Evolutionary conservation across 345 rosid genomes (phyloP).

Genomic region (Euphorbia lathyris): DNA sequence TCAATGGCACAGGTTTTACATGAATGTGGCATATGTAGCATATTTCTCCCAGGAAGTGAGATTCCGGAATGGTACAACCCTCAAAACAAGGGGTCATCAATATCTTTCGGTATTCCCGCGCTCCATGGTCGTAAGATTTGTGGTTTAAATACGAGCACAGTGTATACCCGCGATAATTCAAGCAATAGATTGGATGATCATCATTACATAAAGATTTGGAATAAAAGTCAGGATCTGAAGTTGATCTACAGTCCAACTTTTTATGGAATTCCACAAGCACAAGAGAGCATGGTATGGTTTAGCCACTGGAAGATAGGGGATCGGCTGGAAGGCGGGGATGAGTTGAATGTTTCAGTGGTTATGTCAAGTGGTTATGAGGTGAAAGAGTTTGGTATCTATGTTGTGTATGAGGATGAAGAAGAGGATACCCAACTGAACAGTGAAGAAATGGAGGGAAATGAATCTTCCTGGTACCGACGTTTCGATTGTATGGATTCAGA

Average conservation of each 20-base stretch:
- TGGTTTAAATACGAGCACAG: conserved; percentile 15
- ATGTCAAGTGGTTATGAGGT: conserved; percentile 6
- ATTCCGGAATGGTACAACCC: conserved; percentile 15
- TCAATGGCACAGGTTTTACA: conserved; percentile 15
- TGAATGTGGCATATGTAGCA: conserved; percentile 20
- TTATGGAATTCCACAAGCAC: conserved; percentile 2
- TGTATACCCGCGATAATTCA: neutral
- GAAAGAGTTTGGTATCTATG: conserved; percentile 10
- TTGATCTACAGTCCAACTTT: conserved; percentile 18
- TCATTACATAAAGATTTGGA: neutral
- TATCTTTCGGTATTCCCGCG: conserved; percentile 6
- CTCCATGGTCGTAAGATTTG: neutral
- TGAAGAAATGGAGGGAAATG: neutral
- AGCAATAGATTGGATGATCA: neutral
- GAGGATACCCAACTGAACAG: neutral
- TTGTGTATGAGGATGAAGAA: conserved; percentile 8
- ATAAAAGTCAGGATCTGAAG: conserved; percentile 6
- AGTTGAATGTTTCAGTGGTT: conserved; percentile 6
- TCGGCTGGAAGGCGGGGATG: conserved; percentile 19
- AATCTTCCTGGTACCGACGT: neutral
- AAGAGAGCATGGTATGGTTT: conserved; percentile 17
- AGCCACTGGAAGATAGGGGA: conserved; percentile 21
- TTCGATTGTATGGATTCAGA: neutral
- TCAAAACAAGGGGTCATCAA: neutral
- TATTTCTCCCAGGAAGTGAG: conserved; percentile 20